Base-by-base conservation (phyloP, 768 basidiomycete species). In the Calocybe indica region DNA sequence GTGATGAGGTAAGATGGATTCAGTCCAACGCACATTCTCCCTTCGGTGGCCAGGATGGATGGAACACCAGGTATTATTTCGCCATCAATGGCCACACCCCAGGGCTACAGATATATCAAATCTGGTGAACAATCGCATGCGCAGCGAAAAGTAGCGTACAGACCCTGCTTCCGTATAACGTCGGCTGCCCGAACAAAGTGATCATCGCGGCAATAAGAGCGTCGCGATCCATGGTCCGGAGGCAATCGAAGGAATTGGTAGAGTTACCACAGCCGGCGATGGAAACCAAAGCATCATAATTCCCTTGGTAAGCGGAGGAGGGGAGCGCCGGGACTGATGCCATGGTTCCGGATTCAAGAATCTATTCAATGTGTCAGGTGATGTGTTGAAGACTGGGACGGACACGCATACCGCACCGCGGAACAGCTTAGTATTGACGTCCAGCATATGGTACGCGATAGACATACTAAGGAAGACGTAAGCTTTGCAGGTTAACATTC, bases 321-420 rank as follows among this genome's bases (percentile, higher is more conserved):
- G 52, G 43, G 48, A 68, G 70, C 15, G 62, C 52, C 7, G 63
- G 55, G 6, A 55, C 51, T 9, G 57, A 55, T 6, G 68, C 57
- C 0, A 61, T 61, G 9, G 64, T 68, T 22, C 71, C 68, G 1
- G 73, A 72, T 55, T 75, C 62, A 14, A 78, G 56, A 12, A 76
- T 76, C 74, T 70, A 37, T 29, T n/a, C 13, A 37, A 22, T 7
- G 2, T 11, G 30, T 43, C 42, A 22, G 29, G 30, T 10, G 12
- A 15, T 28, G 28, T n/a, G 5, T 22, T 1, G 12, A 6, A 37
- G 12, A 29, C 3, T 22, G 36, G 4, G 12, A 5, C 3, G 39
- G 33, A 22, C 12, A 47, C 40, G 50, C 62, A 36, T 47, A 62
- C 63, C 5, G 66, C 72, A 28, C 57, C 72, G 28, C 67, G 58